Conservation (phyloP, 257 asterid species). For the Salvia rosmarinus region DNA sequence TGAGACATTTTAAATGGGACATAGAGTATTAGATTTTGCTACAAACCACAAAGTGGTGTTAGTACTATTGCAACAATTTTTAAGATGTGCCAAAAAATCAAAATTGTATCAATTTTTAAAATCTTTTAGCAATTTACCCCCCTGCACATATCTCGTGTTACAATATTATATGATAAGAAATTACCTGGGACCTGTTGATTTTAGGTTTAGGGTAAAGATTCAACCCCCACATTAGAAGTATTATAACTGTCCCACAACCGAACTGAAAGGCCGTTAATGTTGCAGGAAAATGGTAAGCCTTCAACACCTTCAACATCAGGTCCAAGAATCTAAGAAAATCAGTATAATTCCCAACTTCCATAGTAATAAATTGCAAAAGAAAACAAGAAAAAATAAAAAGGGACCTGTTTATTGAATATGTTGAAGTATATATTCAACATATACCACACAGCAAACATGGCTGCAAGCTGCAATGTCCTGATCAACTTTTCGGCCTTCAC, state of each 20-base stretch:
- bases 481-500: conserved; percentile 27
- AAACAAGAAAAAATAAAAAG: background rate
- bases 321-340: conserved; percentile 27
- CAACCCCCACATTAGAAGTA: conserved; percentile 69
- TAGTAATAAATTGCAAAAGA: too few relatives aligned
- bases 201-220: conserved; percentile 78
- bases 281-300: conserved; percentile 76
- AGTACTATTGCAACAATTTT: too few relatives aligned
- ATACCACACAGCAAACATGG: conserved; percentile 81
- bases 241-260: conserved; percentile 71
- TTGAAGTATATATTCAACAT: conserved; percentile 79
- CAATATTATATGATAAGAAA: background rate
- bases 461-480: conserved; percentile 58
- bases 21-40: too few relatives aligned
- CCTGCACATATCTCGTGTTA: background rate
- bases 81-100: too few relatives aligned
- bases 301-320: conserved; percentile 56
- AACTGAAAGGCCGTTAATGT: conserved; percentile 83
- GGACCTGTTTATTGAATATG: conserved; percentile 86
- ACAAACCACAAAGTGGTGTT: too few relatives aligned
- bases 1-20: too few relatives aligned
- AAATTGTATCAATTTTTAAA: too few relatives aligned
- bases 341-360: background rate
- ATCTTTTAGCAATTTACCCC: too few relatives aligned
- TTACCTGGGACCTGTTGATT: conserved; percentile 67